These are phyloP conservation scores for Neonectria faginata DNA, from an alignment of 2,329 filamentous ascomycete species.

Conservation along the genomic window DNA sequence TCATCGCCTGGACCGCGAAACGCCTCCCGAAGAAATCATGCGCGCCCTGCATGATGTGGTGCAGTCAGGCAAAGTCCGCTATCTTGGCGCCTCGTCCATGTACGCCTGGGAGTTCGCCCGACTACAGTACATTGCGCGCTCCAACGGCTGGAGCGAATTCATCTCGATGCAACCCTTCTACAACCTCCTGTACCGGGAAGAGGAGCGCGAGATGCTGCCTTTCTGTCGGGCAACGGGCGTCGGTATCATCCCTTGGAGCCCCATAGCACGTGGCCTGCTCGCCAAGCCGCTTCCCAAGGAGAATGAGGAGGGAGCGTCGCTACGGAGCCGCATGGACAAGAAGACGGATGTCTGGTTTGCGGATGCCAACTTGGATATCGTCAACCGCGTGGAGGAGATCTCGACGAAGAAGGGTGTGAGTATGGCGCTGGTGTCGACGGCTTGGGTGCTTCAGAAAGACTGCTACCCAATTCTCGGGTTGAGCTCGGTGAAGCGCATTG, in stretches of 20 bases:
- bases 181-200: conserved; percentile 71
- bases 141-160: conserved; percentile 69
- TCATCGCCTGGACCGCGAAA: conserved; percentile 68
- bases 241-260: conserved; percentile 52
- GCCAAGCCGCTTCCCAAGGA: conserved; percentile 44
- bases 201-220: conserved; percentile 58
- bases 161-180: conserved; percentile 70
- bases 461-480: conserved; percentile 72
- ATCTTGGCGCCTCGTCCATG: conserved; percentile 64
- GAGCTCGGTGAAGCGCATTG: conserved; percentile 68
- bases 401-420: conserved; percentile 67
- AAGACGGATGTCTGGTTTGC: conserved; percentile 43
- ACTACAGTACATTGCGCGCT: conserved; percentile 65
- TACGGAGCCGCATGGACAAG: conserved; percentile 38
- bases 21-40: conserved; percentile 65
- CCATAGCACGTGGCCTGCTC: conserved; percentile 49
- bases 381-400: conserved; percentile 61
- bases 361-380: conserved; percentile 46
- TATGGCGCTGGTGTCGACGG: conserved; percentile 74
- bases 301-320: conserved; percentile 22
- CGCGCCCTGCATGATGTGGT: conserved; percentile 69
- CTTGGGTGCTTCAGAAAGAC: conserved; percentile 69
- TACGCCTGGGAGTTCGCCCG: conserved; percentile 62
- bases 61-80: conserved; percentile 65
- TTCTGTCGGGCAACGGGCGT: conserved; percentile 53